Evolutionary conservation across 2,329 filamentous ascomycete species (phyloP), one percentile per base, ranked within the genome.

Genomic region (Colletotrichum orchidophilum): DNA sequence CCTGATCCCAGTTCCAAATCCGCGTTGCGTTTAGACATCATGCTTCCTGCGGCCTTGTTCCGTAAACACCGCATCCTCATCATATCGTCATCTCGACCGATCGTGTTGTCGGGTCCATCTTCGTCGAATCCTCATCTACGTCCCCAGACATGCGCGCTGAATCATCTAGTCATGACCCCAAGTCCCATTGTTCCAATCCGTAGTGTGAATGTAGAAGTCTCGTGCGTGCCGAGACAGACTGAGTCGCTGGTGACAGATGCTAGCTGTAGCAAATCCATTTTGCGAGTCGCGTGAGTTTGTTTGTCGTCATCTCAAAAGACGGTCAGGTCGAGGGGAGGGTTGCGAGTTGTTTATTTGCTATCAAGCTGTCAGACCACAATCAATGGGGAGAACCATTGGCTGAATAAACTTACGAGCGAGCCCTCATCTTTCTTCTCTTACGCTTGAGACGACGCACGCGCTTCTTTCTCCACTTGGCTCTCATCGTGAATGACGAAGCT

Each of bases 401-500:
- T 46, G 39, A 18, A 18, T n/a, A 24, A 42, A 88, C 95, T 91
- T 90, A 98, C 96, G 92, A 95, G 89, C 96, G 89, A 82, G 96
- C 96, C 86, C 96, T 92, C 88, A 96, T 97, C 96, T 99, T 99
- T 95, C 96, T 97, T 90, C 96, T 95, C 95, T 99, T 99, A 85
- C 95, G 93, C 93, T 98, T 98, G 87, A 99, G 94, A 87, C 96
- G 93, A 83, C 96, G 91, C 88, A 97, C 95, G 86, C 96, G 92
- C 96, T 99, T 99, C 94, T 99, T 99, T 91, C 96, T 96, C 96
- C 96, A 98, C 91, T 98, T 98, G 84, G 95, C 95, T 96, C 96
- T 89, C 90, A 92, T 91, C 87, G 87, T 91, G 87, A 87, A 86
- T 83, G 78, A 77, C 66, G 50, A 59, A 70, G 42, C 70, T 72